Evolutionary conservation across 805 yeast species (phyloP).

Genomic region (Kazachstania bromeliacearum): DNA sequence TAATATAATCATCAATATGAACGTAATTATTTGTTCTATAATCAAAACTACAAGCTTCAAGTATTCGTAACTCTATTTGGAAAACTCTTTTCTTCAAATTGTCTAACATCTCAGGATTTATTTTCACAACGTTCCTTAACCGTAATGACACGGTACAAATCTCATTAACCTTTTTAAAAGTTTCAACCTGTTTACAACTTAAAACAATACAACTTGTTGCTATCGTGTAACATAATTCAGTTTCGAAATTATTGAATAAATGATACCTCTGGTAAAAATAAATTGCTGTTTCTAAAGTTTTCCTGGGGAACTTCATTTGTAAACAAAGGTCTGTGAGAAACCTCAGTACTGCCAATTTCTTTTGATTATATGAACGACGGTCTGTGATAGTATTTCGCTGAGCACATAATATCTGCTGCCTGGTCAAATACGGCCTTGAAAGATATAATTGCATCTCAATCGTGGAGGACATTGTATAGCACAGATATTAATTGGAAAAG

Average conservation of each 20-base stretch:
- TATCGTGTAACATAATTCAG: constrained; percentile 47
- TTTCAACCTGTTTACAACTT: constrained; percentile 75
- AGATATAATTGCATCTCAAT: constrained; percentile 27
- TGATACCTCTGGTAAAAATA: constrained; percentile 63
- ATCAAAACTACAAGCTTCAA: constrained; percentile 75
- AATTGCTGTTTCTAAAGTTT: constrained; percentile 62
- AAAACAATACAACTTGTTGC: constrained; percentile 60
- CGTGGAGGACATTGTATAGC: constrained; percentile 2
- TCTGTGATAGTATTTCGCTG: constrained; percentile 47
- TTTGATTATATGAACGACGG: constrained; percentile 39
- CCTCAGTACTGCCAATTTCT: constrained; percentile 44
- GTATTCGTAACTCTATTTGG: constrained; percentile 55
- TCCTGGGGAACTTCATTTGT: constrained; percentile 54
- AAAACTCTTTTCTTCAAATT: constrained; percentile 48
- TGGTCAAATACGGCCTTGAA: constrained; percentile 54
- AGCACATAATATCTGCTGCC: constrained; percentile 41
- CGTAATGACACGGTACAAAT: constrained; percentile 37
- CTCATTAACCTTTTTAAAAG: constrained; percentile 64
- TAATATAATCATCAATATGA: constrained; percentile 55
- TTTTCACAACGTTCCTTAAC: constrained; percentile 21
- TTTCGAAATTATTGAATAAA: constrained; percentile 53
- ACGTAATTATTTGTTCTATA: constrained; percentile 46
- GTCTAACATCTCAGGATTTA: constrained; percentile 35
- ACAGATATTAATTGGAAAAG: neutral
- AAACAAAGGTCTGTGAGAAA: constrained; percentile 45